Percentiles rank a stretch among this genome's conserved stretches.
phyloP scores from a whole-genome alignment of 73 alveolate genomes.

The Blepharisma stoltei region DNA sequence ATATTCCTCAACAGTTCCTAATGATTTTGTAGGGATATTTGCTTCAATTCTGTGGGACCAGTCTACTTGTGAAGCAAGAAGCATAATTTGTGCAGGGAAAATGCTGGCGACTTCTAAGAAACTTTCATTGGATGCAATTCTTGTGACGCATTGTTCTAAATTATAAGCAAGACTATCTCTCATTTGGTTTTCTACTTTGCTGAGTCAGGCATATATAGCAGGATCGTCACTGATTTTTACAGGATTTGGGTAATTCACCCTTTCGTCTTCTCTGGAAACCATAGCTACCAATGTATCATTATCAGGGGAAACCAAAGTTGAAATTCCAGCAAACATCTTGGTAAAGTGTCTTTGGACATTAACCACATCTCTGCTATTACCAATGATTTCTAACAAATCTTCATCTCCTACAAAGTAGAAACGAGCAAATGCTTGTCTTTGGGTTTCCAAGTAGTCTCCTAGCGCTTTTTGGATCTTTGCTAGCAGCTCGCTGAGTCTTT shows the following conservation, averaged over 20 bases:
- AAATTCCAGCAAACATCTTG: conserved; percentile 98
- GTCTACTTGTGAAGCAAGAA: conserved; percentile 86
- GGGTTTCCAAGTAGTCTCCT: conserved; percentile 98
- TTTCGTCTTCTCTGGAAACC: conserved; percentile 98
- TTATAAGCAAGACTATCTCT: conserved; percentile 87
- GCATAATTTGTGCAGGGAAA: conserved; percentile 96
- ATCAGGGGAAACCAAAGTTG: conserved; percentile 51
- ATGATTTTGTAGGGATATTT: conserved; percentile 66
- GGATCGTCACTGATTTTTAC: conserved; percentile 97
- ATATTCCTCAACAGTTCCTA: conserved; percentile 83
- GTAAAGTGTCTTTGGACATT: conserved; percentile 98
- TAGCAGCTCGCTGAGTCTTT: conserved; percentile 91
- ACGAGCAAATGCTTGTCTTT: conserved; percentile 99
- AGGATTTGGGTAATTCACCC: conserved; percentile 79
- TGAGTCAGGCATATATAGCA: conserved; percentile 96
- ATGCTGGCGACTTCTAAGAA: conserved; percentile 86
- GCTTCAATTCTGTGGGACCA: conserved; percentile 92
- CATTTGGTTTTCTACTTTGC: conserved; percentile 96
- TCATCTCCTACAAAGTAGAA: conserved; percentile 99
- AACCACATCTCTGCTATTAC: conserved; percentile 96
- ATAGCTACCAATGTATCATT: conserved; percentile 88
- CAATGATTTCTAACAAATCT: conserved; percentile 97
- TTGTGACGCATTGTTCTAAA: conserved; percentile 80
- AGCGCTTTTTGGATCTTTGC: conserved; percentile 80
- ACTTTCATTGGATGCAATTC: conserved; percentile 69